phyloP scores from a whole-genome alignment of 2,329 filamentous ascomycete genomes.

The Epichloe coenophiala region DNA sequence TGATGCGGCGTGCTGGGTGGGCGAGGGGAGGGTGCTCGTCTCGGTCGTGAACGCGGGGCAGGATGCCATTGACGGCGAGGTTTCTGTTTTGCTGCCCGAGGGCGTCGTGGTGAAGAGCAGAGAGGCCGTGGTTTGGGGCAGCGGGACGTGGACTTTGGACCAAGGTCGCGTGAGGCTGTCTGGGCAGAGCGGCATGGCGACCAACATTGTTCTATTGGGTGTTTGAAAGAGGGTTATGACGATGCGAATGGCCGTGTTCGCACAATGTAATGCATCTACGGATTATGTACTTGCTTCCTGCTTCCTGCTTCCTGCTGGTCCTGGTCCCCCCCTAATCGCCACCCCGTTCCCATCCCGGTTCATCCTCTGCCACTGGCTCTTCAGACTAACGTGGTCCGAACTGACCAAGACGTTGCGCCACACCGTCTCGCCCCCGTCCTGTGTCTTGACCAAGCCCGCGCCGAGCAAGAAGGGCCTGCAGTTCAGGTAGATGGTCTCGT shows the following conservation, averaged over 20 bases:
- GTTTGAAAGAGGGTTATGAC: not conserved
- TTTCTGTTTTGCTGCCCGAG: constrained; percentile 8
- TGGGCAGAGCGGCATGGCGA: constrained; percentile 10
- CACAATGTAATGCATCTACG: not conserved
- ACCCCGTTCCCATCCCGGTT: constrained; percentile 12
- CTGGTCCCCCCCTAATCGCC: not conserved
- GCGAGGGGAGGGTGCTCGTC: constrained; percentile 8
- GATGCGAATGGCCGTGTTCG: too few species aligned
- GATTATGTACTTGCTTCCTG: not conserved
- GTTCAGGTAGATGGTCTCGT: constrained; percentile 39
- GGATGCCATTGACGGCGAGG: constrained; percentile 5
- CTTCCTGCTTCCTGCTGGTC: not conserved
- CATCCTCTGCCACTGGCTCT: constrained; percentile 22
- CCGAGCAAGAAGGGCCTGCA: constrained; percentile 25
- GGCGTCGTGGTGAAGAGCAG: constrained; percentile 3
- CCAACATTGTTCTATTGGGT: constrained; percentile 11
- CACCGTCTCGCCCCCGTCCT: constrained; percentile 6
- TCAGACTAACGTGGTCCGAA: constrained; percentile 17
- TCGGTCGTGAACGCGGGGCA: constrained; percentile 14
- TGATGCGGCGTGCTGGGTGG: constrained; percentile 13
- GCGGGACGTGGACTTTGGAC: constrained; percentile 8
- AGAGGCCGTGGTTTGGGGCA: constrained; percentile 10
- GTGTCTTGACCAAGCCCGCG: constrained; percentile 12
- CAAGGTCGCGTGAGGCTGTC: constrained; percentile 4
- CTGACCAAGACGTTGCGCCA: constrained; percentile 23